Conservation (phyloP, 2,329 filamentous ascomycete genomes). For the Xylaria digitata region DNA sequence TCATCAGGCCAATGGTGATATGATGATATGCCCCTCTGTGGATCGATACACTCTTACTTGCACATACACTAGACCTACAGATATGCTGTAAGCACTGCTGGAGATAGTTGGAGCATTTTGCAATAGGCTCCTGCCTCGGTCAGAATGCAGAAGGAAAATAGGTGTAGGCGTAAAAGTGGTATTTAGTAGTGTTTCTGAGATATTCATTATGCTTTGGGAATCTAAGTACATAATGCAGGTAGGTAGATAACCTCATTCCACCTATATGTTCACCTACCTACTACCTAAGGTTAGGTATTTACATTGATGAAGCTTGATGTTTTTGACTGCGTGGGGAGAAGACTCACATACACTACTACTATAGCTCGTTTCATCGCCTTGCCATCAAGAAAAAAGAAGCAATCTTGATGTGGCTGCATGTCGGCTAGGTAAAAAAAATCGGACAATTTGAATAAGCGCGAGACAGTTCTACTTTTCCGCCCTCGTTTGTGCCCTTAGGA, state of each 20-base stretch:
- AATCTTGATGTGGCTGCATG: slow-evolving; percentile 4
- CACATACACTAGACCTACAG: background rate
- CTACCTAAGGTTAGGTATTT: too few relatives aligned
- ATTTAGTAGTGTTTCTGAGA: background rate
- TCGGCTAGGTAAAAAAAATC: slow-evolving; percentile 14
- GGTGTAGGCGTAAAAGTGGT: too few relatives aligned
- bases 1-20: slow-evolving; percentile 34
- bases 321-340: background rate
- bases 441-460: slow-evolving; percentile 23
- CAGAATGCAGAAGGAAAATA: background rate
- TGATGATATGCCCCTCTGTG: slow-evolving; percentile 19
- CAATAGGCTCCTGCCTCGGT: background rate
- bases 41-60: slow-evolving; percentile 4
- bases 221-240: too few relatives aligned
- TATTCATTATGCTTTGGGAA: background rate
- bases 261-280: too few relatives aligned
- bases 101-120: background rate
- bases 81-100: background rate
- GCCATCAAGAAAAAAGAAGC: background rate
- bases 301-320: too few relatives aligned
- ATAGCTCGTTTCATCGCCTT: slow-evolving; percentile 2
- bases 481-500: background rate
- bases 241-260: too few relatives aligned
- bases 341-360: background rate
- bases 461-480: slow-evolving; percentile 4